Conservation (phyloP, 441 rosid genomes). For the Populus hybrid region DNA sequence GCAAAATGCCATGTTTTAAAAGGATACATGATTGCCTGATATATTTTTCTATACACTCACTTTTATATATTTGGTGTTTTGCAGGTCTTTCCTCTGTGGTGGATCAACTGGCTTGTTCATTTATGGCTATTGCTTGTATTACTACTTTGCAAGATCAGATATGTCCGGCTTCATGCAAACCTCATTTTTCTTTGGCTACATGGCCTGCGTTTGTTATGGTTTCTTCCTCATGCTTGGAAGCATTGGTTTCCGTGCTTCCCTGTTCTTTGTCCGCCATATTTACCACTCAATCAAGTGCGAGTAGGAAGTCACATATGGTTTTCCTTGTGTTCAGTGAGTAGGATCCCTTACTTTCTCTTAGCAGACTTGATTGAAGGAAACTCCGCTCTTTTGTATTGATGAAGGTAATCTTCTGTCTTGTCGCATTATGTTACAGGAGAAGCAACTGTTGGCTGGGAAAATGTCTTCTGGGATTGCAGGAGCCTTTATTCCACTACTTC, state of each 20-base stretch:
- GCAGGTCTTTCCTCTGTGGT: conserved; percentile 48
- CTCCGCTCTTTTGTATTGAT: neutral
- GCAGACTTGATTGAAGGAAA: neutral
- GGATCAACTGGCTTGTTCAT: conserved; percentile 53
- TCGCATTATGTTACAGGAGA: neutral
- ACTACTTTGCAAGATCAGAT: conserved; percentile 47
- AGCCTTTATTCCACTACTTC: neutral
- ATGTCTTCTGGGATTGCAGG: neutral
- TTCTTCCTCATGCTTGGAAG: conserved; percentile 55
- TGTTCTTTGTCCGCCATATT: conserved; percentile 52
- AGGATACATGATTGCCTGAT: neutral
- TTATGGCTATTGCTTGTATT: conserved; percentile 46
- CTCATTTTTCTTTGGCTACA: conserved; percentile 55
- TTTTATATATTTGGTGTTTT: neutral
- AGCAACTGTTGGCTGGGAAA: neutral
- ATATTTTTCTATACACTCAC: neutral
- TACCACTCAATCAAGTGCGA: conserved; percentile 52
- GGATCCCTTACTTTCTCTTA: neutral
- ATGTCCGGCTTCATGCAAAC: conserved; percentile 63
- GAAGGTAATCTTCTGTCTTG: neutral
- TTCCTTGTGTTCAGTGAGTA: neutral
- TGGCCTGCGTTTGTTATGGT: conserved; percentile 55
- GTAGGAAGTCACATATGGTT: conserved; percentile 14
- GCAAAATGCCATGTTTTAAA: neutral
- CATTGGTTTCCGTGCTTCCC: conserved; percentile 43